phyloP scores from a whole-genome alignment of 2,329 filamentous ascomycete genomes.

The Botryotinia globosa region DNA sequence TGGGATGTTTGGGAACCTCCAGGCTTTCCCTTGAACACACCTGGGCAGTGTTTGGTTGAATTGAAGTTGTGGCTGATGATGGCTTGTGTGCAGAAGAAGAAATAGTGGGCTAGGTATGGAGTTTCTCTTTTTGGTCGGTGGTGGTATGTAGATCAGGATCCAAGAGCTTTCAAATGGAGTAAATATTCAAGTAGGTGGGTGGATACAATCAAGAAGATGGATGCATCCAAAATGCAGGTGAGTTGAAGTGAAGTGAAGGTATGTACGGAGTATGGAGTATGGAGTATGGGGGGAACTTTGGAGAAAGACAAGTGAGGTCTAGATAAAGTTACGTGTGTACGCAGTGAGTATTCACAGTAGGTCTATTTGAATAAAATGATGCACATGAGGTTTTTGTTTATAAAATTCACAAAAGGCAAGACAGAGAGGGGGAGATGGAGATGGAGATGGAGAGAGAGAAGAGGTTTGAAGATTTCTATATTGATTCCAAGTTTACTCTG shows the following conservation, averaged over 20 bases:
- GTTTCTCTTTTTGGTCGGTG: neutral
- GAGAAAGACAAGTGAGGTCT: neutral
- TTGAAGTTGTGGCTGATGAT: constrained; percentile 3
- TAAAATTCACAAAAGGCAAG: neutral
- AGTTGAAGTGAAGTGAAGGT: neutral
- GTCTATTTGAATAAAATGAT: neutral
- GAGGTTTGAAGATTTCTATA: neutral
- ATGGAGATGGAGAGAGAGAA: neutral
- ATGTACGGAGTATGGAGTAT: too few species aligned
- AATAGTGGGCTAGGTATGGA: constrained; percentile 3
- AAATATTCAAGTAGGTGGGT: neutral
- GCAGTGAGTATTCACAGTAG: too few species aligned
- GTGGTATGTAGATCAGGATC: neutral
- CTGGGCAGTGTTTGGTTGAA: neutral
- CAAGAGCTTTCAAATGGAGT: constrained; percentile 1
- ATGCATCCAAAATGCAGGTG: neutral
- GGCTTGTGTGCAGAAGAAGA: constrained; percentile 13
- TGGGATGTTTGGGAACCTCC: constrained; percentile 3
- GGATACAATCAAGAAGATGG: neutral
- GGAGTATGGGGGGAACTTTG: neutral
- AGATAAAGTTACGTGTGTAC: neutral
- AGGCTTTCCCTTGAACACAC: neutral
- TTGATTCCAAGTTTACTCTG: neutral
- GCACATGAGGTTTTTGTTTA: neutral
- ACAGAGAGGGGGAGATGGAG: neutral